phyloP scores from a whole-genome alignment of 2,329 filamentous ascomycete genomes.

The Ceratocystis ficicola region DNA sequence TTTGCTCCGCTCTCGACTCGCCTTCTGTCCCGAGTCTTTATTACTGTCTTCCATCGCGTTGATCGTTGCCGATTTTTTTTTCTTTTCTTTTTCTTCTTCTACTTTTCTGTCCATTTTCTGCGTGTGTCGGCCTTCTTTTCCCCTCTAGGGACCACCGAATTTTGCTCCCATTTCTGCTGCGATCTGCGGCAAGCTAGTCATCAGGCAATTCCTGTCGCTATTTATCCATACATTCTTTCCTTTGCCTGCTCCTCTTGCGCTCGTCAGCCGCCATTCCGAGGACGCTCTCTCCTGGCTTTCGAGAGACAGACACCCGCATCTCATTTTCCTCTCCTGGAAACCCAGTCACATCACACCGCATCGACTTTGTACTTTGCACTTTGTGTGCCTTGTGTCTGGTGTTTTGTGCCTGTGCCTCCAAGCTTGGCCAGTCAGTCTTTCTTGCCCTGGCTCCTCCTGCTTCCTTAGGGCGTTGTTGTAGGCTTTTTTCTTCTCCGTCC shows the following conservation, averaged over 20 bases:
- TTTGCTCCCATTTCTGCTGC: background rate
- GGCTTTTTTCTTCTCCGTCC: background rate
- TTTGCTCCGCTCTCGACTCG: no score
- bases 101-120: constrained; percentile 9
- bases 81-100: constrained; percentile 20
- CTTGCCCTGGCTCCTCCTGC: background rate
- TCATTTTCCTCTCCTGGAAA: constrained; percentile 2
- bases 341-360: constrained; percentile 1
- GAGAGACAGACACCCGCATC: background rate
- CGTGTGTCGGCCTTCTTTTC: constrained; percentile 17
- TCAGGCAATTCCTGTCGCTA: background rate
- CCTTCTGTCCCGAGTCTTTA: constrained; percentile 23
- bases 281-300: background rate
- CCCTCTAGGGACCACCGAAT: constrained; percentile 8
- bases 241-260: background rate
- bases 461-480: background rate
- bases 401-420: no score
- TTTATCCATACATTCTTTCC: background rate
- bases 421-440: no score
- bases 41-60: constrained; percentile 23
- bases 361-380: background rate
- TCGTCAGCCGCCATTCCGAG: background rate
- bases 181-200: background rate
- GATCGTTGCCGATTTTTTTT: constrained; percentile 25
- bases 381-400: no score